Percentiles rank a stretch among this genome's conserved stretches.
phyloP scores from a whole-genome alignment of 805 yeast genomes.

The Hanseniaspora lachancei region DNA sequence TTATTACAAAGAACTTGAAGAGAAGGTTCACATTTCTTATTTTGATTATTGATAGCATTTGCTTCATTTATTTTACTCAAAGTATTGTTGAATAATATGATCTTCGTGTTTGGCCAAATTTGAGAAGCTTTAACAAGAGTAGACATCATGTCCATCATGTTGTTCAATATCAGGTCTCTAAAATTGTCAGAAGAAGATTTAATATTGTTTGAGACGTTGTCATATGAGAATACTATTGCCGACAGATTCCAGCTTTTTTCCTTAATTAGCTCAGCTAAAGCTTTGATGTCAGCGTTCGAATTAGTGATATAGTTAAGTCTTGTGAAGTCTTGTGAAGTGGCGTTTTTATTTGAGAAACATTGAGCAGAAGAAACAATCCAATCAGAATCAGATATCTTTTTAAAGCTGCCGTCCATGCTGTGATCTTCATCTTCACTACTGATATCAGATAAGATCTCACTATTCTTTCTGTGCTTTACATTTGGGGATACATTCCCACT shows the following conservation, averaged over 20 bases:
- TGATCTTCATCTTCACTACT: constrained; percentile 12
- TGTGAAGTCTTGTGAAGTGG: constrained; percentile 3
- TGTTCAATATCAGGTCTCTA: constrained; percentile 3
- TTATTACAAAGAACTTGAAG: constrained; percentile 4
- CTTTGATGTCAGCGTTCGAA: not conserved
- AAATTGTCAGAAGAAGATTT: constrained; percentile 5
- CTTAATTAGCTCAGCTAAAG: not conserved
- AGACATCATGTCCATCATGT: constrained; percentile 11
- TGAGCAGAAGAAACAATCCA: constrained; percentile 11
- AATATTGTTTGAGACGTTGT: constrained; percentile 8
- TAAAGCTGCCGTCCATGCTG: not conserved
- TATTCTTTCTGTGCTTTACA: not conserved
- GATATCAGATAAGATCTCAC: constrained; percentile 8
- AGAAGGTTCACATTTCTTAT: not conserved
- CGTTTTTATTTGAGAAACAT: constrained; percentile 4
- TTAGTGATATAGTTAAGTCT: constrained; percentile 12
- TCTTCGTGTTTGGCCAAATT: constrained; percentile 7
- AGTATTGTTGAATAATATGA: constrained; percentile 8
- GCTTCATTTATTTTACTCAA: constrained; percentile 6
- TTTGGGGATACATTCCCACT: not conserved
- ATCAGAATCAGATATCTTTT: constrained; percentile 10
- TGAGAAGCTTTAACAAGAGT: not conserved
- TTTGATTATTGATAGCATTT: not conserved
- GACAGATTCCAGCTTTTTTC: not conserved
- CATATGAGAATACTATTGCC: constrained; percentile 11